phyloP scores from a whole-genome alignment of 257 asterid genomes.

The Nicotiana noctiflora region DNA sequence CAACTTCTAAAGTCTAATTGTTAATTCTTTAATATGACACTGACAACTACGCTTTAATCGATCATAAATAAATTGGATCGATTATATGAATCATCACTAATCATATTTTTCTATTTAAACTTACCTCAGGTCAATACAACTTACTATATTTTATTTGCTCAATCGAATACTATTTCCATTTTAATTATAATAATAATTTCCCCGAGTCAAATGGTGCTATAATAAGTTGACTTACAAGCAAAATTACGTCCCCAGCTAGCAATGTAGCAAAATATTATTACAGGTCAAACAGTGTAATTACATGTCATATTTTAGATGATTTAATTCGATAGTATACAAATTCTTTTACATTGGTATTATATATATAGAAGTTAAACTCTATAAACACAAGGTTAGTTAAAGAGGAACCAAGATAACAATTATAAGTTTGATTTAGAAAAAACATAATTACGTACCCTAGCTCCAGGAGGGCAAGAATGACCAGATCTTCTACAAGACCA shows the following conservation, averaged over 20 bases:
- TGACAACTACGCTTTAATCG: not conserved
- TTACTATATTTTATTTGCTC: too few species aligned
- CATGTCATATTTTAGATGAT: too few species aligned
- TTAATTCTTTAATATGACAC: not conserved
- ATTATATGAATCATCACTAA: not conserved
- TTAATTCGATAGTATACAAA: too few species aligned
- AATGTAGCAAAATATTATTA: too few species aligned
- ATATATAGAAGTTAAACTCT: too few species aligned
- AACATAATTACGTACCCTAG: conserved; percentile 37
- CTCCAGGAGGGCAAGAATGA: conserved; percentile 48
- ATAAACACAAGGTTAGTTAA: too few species aligned
- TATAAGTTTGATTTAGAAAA: not conserved
- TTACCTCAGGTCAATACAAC: not conserved
- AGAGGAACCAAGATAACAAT: not conserved
- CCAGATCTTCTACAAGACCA: conserved; percentile 47
- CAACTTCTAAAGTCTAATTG: not conserved
- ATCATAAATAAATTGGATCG: not conserved
- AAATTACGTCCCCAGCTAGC: not conserved
- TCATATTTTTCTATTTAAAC: too few species aligned
- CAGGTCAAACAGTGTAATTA: not conserved
- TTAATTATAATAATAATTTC: too few species aligned
- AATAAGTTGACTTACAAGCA: too few species aligned
- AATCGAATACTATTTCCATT: too few species aligned
- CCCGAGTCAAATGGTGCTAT: too few species aligned
- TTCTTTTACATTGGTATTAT: not conserved